Percentiles rank a stretch among this genome's conserved stretches.
These are phyloP conservation scores for Diversispora epigaea DNA, from an alignment of 192 early-diverging fungal genomes.

Conservation along the genomic window DNA sequence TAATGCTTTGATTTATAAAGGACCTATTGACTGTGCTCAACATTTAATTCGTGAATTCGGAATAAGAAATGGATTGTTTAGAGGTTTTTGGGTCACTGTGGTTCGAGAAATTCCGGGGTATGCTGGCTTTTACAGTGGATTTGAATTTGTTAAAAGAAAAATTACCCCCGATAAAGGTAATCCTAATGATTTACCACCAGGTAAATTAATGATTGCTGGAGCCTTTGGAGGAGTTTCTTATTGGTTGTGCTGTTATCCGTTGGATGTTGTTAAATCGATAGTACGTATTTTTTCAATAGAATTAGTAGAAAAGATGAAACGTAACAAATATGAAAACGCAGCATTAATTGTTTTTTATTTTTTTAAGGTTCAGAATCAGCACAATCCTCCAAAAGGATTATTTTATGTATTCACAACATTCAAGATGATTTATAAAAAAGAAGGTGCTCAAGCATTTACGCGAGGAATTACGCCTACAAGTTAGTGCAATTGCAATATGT, in stretches of 20 bases:
- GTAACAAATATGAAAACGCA: not conserved
- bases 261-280: conserved; percentile 82
- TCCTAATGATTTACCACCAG: conserved; percentile 52
- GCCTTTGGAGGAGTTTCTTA: conserved; percentile 77
- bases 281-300: conserved; percentile 35
- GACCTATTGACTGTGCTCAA: conserved; percentile 67
- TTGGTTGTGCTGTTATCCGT: conserved; percentile 81
- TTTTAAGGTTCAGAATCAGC: conserved; percentile 59
- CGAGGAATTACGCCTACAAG: conserved; percentile 63
- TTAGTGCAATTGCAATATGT: conserved; percentile 1
- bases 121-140: conserved; percentile 84
- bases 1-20: conserved; percentile 44
- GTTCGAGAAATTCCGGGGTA: conserved; percentile 79
- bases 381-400: conserved; percentile 54
- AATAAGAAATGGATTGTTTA: conserved; percentile 67
- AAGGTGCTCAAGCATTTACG: conserved; percentile 63
- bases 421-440: conserved; percentile 52
- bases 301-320: too few species aligned
- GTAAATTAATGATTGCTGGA: conserved; percentile 73
- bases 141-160: conserved; percentile 75
- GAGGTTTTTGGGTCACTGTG: conserved; percentile 81
- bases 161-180: conserved; percentile 49
- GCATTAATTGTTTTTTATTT: not conserved
- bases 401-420: conserved; percentile 61
- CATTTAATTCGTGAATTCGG: conserved; percentile 70